Conservation (phyloP, 2,329 filamentous ascomycete genomes). For the Penicillium decumbens region DNA sequence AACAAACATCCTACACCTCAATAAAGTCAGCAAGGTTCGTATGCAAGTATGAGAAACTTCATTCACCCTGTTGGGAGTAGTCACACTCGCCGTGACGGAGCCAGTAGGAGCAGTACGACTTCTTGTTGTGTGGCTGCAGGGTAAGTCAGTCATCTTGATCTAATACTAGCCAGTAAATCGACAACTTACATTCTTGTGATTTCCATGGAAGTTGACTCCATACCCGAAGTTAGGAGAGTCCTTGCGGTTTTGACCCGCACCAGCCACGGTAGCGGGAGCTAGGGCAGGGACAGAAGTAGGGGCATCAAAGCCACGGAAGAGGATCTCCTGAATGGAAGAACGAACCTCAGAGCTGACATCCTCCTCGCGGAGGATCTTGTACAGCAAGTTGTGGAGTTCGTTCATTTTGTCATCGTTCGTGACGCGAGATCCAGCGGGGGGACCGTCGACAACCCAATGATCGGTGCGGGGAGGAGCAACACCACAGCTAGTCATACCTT, state of each 20-base stretch:
- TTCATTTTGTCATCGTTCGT: slow-evolving; percentile 1
- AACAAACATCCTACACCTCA: slow-evolving; percentile 64
- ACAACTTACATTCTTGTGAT: slow-evolving; percentile 1
- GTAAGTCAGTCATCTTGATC: not conserved
- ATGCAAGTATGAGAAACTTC: not conserved
- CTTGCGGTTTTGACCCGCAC: not conserved
- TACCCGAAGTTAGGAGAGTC: not conserved
- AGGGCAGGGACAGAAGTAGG: not conserved
- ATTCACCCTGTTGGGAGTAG: slow-evolving; percentile 67
- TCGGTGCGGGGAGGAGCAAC: slow-evolving; percentile 29
- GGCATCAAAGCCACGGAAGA: not conserved
- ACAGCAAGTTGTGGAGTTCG: slow-evolving; percentile 21
- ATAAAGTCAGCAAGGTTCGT: not conserved
- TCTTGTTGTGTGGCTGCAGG: slow-evolving; percentile 42
- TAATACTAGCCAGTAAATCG: not conserved
- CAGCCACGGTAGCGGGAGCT: not conserved
- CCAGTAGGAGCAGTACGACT: slow-evolving; percentile 86
- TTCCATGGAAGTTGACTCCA: not conserved
- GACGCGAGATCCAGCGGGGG: not conserved
- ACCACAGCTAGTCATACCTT: slow-evolving; percentile 44
- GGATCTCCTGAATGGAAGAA: slow-evolving; percentile 18
- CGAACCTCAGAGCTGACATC: slow-evolving; percentile 19
- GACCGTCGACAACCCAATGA: slow-evolving; percentile 35
- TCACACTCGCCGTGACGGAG: slow-evolving; percentile 79
- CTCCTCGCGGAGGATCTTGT: slow-evolving; percentile 21